Evolutionary conservation across 2,329 filamentous ascomycete species (phyloP).

Genomic region (Hypoxylon sp.): DNA sequence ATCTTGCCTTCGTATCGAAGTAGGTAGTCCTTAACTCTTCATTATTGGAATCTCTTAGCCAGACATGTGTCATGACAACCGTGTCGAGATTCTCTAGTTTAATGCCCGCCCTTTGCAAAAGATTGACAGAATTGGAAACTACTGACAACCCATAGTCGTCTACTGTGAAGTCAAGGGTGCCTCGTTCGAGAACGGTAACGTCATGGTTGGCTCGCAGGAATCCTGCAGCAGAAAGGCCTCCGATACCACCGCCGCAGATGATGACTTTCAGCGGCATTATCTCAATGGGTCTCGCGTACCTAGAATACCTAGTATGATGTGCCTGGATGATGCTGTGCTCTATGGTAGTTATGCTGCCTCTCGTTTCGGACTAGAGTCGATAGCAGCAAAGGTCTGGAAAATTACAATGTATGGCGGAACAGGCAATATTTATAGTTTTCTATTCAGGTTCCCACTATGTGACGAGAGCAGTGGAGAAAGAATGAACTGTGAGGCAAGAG

Average conservation of each 20-base stretch:
- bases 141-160: slow-evolving; percentile 45
- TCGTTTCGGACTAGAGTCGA: neutral
- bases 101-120: slow-evolving; percentile 42
- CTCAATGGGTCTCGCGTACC: too few relatives aligned
- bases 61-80: slow-evolving; percentile 43
- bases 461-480: neutral
- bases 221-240: slow-evolving; percentile 44
- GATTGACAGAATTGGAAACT: slow-evolving; percentile 42
- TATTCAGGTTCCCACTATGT: neutral
- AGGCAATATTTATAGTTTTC: neutral
- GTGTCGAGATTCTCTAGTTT: slow-evolving; percentile 39
- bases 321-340: neutral
- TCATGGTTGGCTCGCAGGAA: slow-evolving; percentile 44
- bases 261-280: slow-evolving; percentile 43
- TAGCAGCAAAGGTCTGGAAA: neutral
- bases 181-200: slow-evolving; percentile 45
- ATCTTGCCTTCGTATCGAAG: slow-evolving; percentile 42
- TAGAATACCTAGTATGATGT: neutral
- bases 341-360: neutral
- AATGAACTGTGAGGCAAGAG: neutral
- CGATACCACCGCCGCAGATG: slow-evolving; percentile 45
- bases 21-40: slow-evolving; percentile 38
- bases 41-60: slow-evolving; percentile 34
- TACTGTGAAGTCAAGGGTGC: slow-evolving; percentile 33
- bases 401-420: neutral